Evolutionary conservation across 495 filamentous ascomycete species (phyloP), one percentile per base, ranked within the genome.

Genomic region (Penicillium coffeae): DNA sequence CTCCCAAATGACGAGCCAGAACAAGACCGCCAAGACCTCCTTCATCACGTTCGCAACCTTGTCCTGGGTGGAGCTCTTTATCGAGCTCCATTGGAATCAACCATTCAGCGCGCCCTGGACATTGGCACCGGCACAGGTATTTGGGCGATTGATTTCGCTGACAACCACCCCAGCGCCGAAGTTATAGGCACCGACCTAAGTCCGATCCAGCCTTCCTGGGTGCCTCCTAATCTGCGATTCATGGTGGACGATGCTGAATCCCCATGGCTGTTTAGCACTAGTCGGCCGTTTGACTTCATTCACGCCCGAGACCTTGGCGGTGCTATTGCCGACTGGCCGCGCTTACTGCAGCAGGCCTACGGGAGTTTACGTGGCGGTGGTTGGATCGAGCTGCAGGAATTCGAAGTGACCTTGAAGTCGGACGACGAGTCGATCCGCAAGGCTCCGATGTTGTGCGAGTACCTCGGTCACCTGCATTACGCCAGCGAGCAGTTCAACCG

Each of bases 51-150:
- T 35, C 71, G 76, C 25, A 64, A 68, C 12, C 59, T 78, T 21
- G 58, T 82, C 13, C 63, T 84, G 2, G 73, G 70, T 19, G 82
- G 83, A n/a, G 72, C 72, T 35, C 67, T 85, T 7, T 78, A 73
- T 52, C 65, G 83, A 3, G 76, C 86, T 0, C 86, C 86, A 5
- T 66, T 89, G 13, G 70, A 63, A 16, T 39, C 62, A 8, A 64
- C 75, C n/a, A 71, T 77, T 1, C 74, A 85, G 46, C 78, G 79
- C 45, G 76, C 85, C 16, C 69, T 88, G 8, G 86, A 89, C 53
- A 56, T 88, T 32, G 86, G 86, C 36, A 88, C 84, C 1, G 86
- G 85, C 1, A 77, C 74, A 2, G 74, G 83, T 25, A 81, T 84
- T 27, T 86, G 82, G 80, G 80, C 79, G 27, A 78, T 84, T 45